phyloP scores from a whole-genome alignment of 2,329 filamentous ascomycete species.

The Phialemonium atrogriseum region DNA sequence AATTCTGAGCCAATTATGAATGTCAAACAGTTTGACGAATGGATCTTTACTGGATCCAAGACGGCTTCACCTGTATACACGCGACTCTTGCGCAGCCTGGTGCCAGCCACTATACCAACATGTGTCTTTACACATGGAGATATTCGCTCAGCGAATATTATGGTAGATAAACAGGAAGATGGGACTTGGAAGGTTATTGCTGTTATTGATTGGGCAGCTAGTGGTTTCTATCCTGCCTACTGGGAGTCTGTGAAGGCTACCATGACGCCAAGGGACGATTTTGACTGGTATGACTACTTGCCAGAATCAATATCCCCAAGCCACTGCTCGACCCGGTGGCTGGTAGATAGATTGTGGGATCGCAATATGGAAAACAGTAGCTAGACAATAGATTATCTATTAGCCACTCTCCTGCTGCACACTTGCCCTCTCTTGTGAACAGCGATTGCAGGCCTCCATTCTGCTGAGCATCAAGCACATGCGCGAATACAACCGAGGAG shows the following conservation, averaged over 20 bases:
- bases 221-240: constrained; percentile 2
- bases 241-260: constrained; percentile 1
- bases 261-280: neutral
- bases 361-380: too few relatives aligned
- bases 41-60: constrained; percentile 5
- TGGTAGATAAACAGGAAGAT: neutral
- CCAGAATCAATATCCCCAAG: neutral
- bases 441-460: too few relatives aligned
- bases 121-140: constrained; percentile 8
- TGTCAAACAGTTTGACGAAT: constrained; percentile 1
- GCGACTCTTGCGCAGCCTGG: constrained; percentile 6
- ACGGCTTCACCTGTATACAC: constrained; percentile 6
- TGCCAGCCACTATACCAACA: constrained; percentile 2
- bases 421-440: too few relatives aligned
- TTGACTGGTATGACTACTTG: constrained; percentile 1
- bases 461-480: too few relatives aligned
- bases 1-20: neutral
- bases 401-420: too few relatives aligned
- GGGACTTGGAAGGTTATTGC: neutral
- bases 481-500: too few relatives aligned
- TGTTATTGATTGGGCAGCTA: neutral
- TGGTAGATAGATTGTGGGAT: constrained; percentile 1
- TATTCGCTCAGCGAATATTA: constrained; percentile 1
- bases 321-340: constrained; percentile 4
- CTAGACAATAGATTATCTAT: too few relatives aligned